Evolutionary conservation across 495 filamentous ascomycete genomes (phyloP).

Genomic region (Xylaria acuta): DNA sequence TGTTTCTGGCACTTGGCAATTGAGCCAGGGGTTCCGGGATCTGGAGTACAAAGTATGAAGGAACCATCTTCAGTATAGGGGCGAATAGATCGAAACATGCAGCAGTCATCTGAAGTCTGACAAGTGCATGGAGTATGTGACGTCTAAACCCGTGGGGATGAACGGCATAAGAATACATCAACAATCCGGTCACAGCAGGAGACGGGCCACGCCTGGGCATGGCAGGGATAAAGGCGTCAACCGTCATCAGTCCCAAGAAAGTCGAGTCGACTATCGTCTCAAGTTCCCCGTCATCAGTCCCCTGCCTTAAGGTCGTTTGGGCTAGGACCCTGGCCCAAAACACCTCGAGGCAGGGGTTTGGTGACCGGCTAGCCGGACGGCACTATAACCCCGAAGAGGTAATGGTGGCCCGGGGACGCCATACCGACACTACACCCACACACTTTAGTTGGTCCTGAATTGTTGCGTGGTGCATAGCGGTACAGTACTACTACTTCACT

Average conservation of each 20-base stretch:
- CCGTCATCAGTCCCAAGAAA: conserved; percentile 40
- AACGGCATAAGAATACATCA: conserved; percentile 58
- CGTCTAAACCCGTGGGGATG: conserved; percentile 40
- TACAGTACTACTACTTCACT: conserved; percentile 29
- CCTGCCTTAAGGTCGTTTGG: conserved; percentile 31
- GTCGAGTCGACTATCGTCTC: conserved; percentile 55
- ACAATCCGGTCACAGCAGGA: conserved; percentile 58
- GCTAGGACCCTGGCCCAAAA: conserved; percentile 40
- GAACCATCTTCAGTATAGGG: conserved; percentile 34
- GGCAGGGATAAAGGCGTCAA: conserved; percentile 39
- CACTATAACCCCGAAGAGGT: conserved; percentile 38
- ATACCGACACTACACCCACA: conserved; percentile 34
- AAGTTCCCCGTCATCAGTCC: conserved; percentile 37
- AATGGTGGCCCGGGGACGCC: conserved; percentile 39
- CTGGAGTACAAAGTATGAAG: conserved; percentile 31
- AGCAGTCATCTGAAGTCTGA: conserved; percentile 38
- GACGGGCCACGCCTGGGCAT: conserved; percentile 43
- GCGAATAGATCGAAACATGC: conserved; percentile 31
- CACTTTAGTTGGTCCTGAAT: conserved; percentile 24
- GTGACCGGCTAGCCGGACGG: conserved; percentile 42
- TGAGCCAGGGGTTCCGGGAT: conserved; percentile 27
- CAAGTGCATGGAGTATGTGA: conserved; percentile 27
- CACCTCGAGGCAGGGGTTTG: conserved; percentile 43
- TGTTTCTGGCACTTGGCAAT: conserved; percentile 36
- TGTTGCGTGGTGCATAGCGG: conserved; percentile 9